Base-by-base conservation (phyloP, 2,329 filamentous ascomycete genomes). In the Aspergillus carbonarius region DNA sequence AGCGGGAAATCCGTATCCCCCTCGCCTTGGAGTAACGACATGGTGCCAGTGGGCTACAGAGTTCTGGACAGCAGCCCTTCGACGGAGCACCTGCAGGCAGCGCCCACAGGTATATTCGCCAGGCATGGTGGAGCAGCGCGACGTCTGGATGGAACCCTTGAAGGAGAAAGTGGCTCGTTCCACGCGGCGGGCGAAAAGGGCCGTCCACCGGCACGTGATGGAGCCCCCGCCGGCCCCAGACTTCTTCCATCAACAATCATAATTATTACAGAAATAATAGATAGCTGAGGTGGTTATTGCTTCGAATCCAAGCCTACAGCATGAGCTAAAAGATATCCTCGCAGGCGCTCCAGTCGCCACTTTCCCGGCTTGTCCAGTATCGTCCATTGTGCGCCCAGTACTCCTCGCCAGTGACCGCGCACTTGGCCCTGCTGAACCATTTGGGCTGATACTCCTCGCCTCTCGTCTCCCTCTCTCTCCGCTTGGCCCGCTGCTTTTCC, bases 361-460 rank as follows among this genome's bases (percentile, higher is more conserved):
- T 80, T 81, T 53, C 89, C 85, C 56, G 82, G 76, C 18, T 86
- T 68, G 85, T 82, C 95, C 95, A 99, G 76, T 99, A 99, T 74
- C 90, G 85, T 39, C 89, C 90, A 69, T 87, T 96, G 70, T 93
- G 96, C 66, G 88, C 82, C 95, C 95, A 99, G 76, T 89, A 96
- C 64, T 88, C 83, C 76, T 96, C 92, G 0, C 95, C 93, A 3
- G 93, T 97, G 17, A 90, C 79, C 39, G 90, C 84, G 75, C 91
- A 93, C 65, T 75, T 84, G 2, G 81, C 81, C 77, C 89, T 91
- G 39, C 72, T 78, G 74, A 99, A 99, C 93, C 93, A 99, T 48
- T 88, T 86, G 0, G 95, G 92, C 40, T 78, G 76, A 71, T 95
- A 98, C 60, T 93, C 88, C 62, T 96, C 89, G 4, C 95, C 95